Evolutionary conservation across 306 rosid genomes (phyloP).

Genomic region (Fragaria nilgerrensis): DNA sequence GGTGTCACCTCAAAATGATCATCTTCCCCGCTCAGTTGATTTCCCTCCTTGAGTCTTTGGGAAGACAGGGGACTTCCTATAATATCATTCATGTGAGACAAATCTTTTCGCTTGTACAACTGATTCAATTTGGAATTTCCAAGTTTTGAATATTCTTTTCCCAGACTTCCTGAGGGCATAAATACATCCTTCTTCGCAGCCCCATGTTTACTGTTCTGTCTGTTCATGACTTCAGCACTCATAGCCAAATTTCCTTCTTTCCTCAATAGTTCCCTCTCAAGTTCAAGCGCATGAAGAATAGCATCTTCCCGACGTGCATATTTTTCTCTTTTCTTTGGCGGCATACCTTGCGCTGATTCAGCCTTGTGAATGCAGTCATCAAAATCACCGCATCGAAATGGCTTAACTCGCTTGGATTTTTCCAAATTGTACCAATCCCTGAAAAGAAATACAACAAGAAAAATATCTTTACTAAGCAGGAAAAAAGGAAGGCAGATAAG

Average conservation of each 20-base stretch:
- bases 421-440: slow-evolving; percentile 99
- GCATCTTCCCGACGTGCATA: slow-evolving; percentile 99
- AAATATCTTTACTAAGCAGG: slow-evolving; percentile 5
- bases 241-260: slow-evolving; percentile 58
- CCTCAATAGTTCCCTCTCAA: slow-evolving; percentile 66
- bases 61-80: slow-evolving; percentile 30
- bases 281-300: slow-evolving; percentile 90
- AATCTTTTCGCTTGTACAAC: slow-evolving; percentile 30
- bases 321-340: slow-evolving; percentile 91
- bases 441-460: slow-evolving; percentile 30
- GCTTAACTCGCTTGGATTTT: slow-evolving; percentile 94
- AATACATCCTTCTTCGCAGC: slow-evolving; percentile 37
- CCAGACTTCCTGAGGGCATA: slow-evolving; percentile 36
- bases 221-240: slow-evolving; percentile 38
- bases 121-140: slow-evolving; percentile 31
- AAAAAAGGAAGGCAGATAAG: background rate
- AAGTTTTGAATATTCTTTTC: slow-evolving; percentile 36
- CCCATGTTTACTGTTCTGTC: slow-evolving; percentile 33
- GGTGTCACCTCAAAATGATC: slow-evolving; percentile 46
- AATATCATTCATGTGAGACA: slow-evolving; percentile 35
- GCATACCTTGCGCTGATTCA: slow-evolving; percentile 83
- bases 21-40: slow-evolving; percentile 47
- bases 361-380: slow-evolving; percentile 95
- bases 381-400: slow-evolving; percentile 93
- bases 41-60: slow-evolving; percentile 38